phyloP scores from a whole-genome alignment of 2,329 filamentous ascomycete genomes.

The Didymella exigua region DNA sequence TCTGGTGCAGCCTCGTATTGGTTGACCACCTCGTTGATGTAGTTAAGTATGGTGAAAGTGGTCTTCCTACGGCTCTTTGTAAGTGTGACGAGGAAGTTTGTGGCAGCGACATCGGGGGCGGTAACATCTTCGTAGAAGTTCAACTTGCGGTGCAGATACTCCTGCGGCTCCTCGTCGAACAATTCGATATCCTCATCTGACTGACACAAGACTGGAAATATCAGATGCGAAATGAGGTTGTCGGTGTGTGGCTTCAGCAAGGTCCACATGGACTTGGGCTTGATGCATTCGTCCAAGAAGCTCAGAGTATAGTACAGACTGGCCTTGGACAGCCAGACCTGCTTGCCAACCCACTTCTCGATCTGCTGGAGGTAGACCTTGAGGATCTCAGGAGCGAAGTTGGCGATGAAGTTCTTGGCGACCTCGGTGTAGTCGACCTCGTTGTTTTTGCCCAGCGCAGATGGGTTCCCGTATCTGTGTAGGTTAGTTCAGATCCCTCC shows the following conservation, averaged over 20 bases:
- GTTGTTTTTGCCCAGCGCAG: slow-evolving; percentile 73
- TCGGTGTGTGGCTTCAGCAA: slow-evolving; percentile 92
- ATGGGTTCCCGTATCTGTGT: slow-evolving; percentile 85
- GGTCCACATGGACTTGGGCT: slow-evolving; percentile 96
- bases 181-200: slow-evolving; percentile 90
- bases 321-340: slow-evolving; percentile 91
- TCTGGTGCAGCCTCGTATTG: slow-evolving; percentile 85
- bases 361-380: slow-evolving; percentile 94
- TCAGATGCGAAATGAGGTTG: slow-evolving; percentile 88
- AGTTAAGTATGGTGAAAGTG: slow-evolving; percentile 91
- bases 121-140: slow-evolving; percentile 99
- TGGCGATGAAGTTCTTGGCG: slow-evolving; percentile 87
- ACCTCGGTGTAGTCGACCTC: slow-evolving; percentile 78
- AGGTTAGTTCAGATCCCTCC: slow-evolving; percentile 21
- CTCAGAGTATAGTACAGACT: slow-evolving; percentile 92
- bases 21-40: slow-evolving; percentile 94
- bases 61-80: slow-evolving; percentile 95
- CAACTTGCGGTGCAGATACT: slow-evolving; percentile 95
- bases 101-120: slow-evolving; percentile 91
- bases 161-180: slow-evolving; percentile 91
- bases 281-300: slow-evolving; percentile 96
- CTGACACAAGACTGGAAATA: slow-evolving; percentile 94
- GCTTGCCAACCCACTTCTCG: slow-evolving; percentile 96
- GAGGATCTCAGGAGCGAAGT: slow-evolving; percentile 93
- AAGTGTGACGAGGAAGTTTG: slow-evolving; percentile 92